Conservation (phyloP, 805 yeast genomes). For the Pichia thaimueangensis region DNA sequence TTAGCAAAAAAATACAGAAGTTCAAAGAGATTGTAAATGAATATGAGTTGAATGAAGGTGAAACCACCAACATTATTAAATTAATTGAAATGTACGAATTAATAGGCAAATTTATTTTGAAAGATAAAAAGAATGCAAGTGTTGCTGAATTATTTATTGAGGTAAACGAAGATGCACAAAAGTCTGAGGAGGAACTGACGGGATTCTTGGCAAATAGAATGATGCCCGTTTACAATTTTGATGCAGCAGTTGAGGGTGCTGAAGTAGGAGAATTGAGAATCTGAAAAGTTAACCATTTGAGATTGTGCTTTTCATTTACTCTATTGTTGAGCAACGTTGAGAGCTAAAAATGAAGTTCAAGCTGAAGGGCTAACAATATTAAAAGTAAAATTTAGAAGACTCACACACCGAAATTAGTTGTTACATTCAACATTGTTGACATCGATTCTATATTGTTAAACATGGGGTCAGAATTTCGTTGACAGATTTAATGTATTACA, state of each 20-base stretch:
- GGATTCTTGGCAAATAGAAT: conserved; percentile 11
- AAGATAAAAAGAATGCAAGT: too few species aligned
- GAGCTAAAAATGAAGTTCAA: too few species aligned
- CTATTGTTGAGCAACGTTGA: too few species aligned
- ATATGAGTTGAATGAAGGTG: conserved; percentile 17
- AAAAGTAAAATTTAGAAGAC: too few species aligned
- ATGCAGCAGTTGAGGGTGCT: conserved; percentile 5
- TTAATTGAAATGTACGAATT: conserved; percentile 17
- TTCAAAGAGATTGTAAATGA: conserved; percentile 15
- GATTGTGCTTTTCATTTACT: too few species aligned
- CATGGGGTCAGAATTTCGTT: too few species aligned
- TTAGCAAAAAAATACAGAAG: conserved; percentile 9
- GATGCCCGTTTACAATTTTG: conserved; percentile 22
- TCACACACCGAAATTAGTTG: too few species aligned
- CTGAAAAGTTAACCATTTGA: neutral
- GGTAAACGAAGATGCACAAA: too few species aligned
- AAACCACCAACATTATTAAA: conserved; percentile 14
- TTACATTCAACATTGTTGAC: too few species aligned
- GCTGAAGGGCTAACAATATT: neutral
- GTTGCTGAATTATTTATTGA: too few species aligned
- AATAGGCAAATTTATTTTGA: conserved; percentile 12
- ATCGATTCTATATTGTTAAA: too few species aligned
- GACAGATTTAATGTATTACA: too few species aligned
- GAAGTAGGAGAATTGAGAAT: conserved; percentile 1
- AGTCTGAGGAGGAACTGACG: neutral